Conservation (phyloP, 148 eudicot species). For the Nepenthes mirabilis region DNA sequence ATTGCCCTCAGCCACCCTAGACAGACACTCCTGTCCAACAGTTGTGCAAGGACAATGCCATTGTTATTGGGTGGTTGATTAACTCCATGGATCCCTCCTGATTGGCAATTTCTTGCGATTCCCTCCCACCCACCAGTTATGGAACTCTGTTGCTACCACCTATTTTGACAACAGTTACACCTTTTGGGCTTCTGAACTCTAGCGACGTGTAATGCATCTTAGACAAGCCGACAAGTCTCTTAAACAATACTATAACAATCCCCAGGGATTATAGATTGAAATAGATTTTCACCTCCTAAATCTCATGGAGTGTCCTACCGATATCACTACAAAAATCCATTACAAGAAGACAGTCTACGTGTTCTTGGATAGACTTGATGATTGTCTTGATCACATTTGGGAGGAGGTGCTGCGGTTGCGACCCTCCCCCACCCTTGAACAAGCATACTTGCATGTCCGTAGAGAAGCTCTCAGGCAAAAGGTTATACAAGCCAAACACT, state of each 20-base stretch:
- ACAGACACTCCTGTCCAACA: neutral
- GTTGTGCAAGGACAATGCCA: neutral
- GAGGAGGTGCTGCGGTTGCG: neutral
- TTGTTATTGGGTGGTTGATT: neutral
- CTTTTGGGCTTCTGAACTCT: slow-evolving; percentile 5
- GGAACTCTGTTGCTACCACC: slow-evolving; percentile 6
- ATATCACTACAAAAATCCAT: neutral
- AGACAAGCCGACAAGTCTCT: neutral
- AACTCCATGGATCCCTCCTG: neutral
- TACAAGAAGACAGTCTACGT: slow-evolving; percentile 7
- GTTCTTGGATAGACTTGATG: slow-evolving; percentile 5
- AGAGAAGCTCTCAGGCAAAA: neutral
- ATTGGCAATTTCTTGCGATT: slow-evolving; percentile 1
- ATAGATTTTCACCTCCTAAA: neutral
- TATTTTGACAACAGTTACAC: slow-evolving; percentile 8
- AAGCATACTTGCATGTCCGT: slow-evolving; percentile 4
- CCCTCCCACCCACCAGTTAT: slow-evolving; percentile 2
- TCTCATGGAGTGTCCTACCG: neutral
- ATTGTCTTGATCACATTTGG: slow-evolving; percentile 5
- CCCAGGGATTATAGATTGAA: neutral
- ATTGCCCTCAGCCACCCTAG: neutral
- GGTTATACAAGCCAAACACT: too few relatives aligned
- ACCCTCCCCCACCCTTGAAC: slow-evolving; percentile 4
- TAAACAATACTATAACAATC: neutral
- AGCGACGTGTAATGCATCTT: neutral